Evolutionary conservation across 2,329 filamentous ascomycete genomes (phyloP).

Genomic region (Mariannaea elegans): DNA sequence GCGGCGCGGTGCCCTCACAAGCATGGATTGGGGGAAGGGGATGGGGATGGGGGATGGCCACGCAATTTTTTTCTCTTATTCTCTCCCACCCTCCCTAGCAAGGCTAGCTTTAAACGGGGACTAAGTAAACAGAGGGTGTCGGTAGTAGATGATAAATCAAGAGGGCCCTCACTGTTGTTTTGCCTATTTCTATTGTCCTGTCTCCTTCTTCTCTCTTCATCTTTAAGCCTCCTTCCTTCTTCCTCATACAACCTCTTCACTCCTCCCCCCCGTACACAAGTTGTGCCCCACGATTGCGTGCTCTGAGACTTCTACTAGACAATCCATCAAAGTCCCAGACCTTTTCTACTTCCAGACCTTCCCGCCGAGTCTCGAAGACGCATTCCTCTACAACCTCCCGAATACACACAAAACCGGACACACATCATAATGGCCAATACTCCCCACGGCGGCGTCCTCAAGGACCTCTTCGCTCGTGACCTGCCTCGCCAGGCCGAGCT

Average conservation of each 20-base stretch:
- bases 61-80: conserved; percentile 35
- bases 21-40: conserved; percentile 4
- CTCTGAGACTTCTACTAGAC: conserved; percentile 30
- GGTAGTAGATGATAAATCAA: conserved; percentile 37
- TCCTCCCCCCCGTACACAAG: conserved; percentile 21
- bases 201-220: conserved; percentile 15
- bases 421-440: conserved; percentile 68
- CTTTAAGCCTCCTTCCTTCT: conserved; percentile 6
- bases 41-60: conserved; percentile 28
- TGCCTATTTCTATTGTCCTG: conserved; percentile 4
- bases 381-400: neutral
- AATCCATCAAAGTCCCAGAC: conserved; percentile 19
- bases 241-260: too few relatives aligned
- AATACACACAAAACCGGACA: conserved; percentile 17
- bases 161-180: conserved; percentile 19
- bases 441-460: conserved; percentile 92
- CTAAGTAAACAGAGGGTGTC: conserved; percentile 32
- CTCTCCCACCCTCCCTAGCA: conserved; percentile 26
- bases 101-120: conserved; percentile 25
- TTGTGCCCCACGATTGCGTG: conserved; percentile 45
- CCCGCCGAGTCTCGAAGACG: conserved; percentile 15
- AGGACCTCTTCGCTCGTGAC: conserved; percentile 97
- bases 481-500: conserved; percentile 83
- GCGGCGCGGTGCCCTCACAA: conserved; percentile 5
- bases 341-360: conserved; percentile 12